Base-by-base conservation (phyloP, 768 basidiomycete species). In the Macrolepiota fuliginosa region DNA sequence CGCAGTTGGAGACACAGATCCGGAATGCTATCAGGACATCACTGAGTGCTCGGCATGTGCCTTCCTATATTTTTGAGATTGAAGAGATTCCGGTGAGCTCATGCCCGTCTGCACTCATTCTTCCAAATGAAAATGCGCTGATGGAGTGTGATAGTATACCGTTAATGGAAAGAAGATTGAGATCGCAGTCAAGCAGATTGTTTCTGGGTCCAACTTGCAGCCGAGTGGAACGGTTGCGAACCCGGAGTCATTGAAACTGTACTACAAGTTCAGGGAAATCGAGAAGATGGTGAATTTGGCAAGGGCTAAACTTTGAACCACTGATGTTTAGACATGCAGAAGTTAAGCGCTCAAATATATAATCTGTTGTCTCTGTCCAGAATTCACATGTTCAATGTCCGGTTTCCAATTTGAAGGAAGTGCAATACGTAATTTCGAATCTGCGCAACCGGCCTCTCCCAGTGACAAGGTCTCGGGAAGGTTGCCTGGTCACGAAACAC, bases 131-230 rank as follows among this genome's bases (percentile, higher is more conserved):
- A 19, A 36, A 19, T 37, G 49, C 53, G 12, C 27, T 51, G 4
- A 59, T 19, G 54, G 54, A 35, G 29, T 52, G 29, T 46, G 46
- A 46, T 59, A 90, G 90, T 89, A 90, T 64, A 91, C 88, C 0
- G 84, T 89, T 9, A 90, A 90, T 53, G 84, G 84, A 10, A 91
- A 90, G 78, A 90, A 90, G 69, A 89, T 90, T 46, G 90, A 90
- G 72, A 89, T 91, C 29, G 88, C 87, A 2, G 86, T 90, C 54
- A 91, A 90, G 71, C 88, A 90, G 67, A 88, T 91, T 59, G 79
- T 90, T 45, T 90, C 87, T n/a, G 89, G 88, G 1, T 76, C 77
- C 11, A 77, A 82, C 61, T 64, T 89, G 46, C 78, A 83, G 65
- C 88, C 89, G 3, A 91, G 88, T 63, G 89, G 89, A 19, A 90